Evolutionary conservation across 2,329 filamentous ascomycete genomes (phyloP).

Genomic region (Diaporthe destruens): DNA sequence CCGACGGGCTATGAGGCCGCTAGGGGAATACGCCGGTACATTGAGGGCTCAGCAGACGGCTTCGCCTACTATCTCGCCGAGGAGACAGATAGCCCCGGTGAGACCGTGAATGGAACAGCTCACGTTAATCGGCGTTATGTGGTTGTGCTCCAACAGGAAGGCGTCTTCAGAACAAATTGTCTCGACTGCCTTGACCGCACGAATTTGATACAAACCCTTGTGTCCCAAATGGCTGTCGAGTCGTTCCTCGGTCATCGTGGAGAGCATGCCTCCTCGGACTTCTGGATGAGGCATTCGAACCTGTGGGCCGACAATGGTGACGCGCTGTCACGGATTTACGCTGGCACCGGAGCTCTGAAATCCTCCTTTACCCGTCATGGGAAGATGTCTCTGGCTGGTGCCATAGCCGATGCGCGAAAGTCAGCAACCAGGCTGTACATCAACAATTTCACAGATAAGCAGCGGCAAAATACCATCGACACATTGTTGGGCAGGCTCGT

Average conservation of each 20-base stretch:
- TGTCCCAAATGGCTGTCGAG: constrained; percentile 93
- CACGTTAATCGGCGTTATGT: constrained; percentile 62
- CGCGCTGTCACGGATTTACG: constrained; percentile 93
- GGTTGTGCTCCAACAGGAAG: constrained; percentile 89
- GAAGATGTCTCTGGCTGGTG: constrained; percentile 95
- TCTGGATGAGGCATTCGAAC: constrained; percentile 92
- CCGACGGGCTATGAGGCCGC: constrained; percentile 91
- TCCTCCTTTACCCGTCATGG: constrained; percentile 94
- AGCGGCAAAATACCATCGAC: constrained; percentile 93
- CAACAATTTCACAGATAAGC: constrained; percentile 97
- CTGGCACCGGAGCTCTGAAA: constrained; percentile 94
- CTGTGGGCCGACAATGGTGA: constrained; percentile 99
- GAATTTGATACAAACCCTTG: constrained; percentile 94
- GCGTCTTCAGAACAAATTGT: constrained; percentile 96
- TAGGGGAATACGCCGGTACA: constrained; percentile 82
- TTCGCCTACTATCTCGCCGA: constrained; percentile 95
- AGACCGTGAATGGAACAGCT: constrained; percentile 58
- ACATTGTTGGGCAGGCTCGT: constrained; percentile 88
- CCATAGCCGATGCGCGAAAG: constrained; percentile 94
- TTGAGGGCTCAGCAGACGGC: constrained; percentile 82
- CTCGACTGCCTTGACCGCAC: constrained; percentile 96
- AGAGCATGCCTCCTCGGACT: constrained; percentile 79
- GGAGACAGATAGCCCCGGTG: constrained; percentile 64
- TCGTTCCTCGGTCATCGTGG: constrained; percentile 81
- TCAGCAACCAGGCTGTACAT: constrained; percentile 94